Percentiles rank a stretch among this genome's conserved stretches.
phyloP scores from a whole-genome alignment of 2,329 filamentous ascomycete genomes.

The Fusarium acutatum region DNA sequence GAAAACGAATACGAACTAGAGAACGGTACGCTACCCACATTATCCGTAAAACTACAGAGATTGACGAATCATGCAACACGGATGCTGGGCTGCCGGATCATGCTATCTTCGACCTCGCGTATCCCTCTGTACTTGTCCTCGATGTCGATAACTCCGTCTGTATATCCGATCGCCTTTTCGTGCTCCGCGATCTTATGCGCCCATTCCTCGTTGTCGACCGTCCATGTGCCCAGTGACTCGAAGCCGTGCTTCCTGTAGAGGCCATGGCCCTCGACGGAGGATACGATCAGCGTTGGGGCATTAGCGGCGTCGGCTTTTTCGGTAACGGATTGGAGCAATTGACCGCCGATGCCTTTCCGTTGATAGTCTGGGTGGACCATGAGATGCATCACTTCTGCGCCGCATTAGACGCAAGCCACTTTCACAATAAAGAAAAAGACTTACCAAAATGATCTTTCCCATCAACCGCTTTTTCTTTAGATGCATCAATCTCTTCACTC shows the following conservation, averaged over 20 bases:
- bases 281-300: constrained; percentile 20
- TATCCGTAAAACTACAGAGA: neutral
- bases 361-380: constrained; percentile 38
- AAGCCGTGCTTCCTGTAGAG: constrained; percentile 33
- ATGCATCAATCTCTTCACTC: constrained; percentile 26
- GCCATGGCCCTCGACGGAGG: constrained; percentile 24
- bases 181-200: constrained; percentile 21
- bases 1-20: constrained; percentile 36
- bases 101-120: constrained; percentile 33
- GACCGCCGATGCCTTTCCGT: constrained; percentile 31
- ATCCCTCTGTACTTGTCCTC: constrained; percentile 21
- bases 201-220: constrained; percentile 33
- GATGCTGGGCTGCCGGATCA: constrained; percentile 33
- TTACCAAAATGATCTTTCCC: constrained; percentile 29
- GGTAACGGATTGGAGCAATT: constrained; percentile 17
- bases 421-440: neutral
- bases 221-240: constrained; percentile 21
- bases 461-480: constrained; percentile 21
- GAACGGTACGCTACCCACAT: constrained; percentile 13
- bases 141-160: constrained; percentile 5
- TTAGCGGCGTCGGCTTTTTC: constrained; percentile 26
- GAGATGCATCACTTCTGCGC: constrained; percentile 33
- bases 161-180: constrained; percentile 18
- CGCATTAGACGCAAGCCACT: neutral
- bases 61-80: constrained; percentile 17